Evolutionary conservation across 345 rosid genomes (phyloP), one percentile per base, ranked within the genome.

Genomic region (Hirschfeldia incana): DNA sequence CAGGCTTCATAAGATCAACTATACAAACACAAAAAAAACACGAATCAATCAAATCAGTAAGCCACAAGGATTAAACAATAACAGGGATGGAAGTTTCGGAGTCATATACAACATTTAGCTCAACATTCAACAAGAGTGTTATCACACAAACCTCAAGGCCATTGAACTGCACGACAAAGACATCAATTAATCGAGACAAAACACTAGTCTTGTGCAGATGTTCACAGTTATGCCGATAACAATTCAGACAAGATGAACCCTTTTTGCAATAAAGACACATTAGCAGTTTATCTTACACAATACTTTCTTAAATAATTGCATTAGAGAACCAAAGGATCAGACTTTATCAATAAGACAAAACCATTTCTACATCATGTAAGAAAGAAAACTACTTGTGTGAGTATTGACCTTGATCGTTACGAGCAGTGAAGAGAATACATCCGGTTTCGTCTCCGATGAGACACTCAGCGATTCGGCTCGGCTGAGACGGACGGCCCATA

Each of bases 351-450:
- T 12, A 57, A 1, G 12, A 65, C 6, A 15, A 3, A 1, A 33
- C 70, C 46, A 10, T 65, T 28, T 73, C 34, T 26, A 51, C 12
- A 61, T 60, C 64, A 42, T 49, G 12, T 17, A 37, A 59, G 2
- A 17, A 32, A 68, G 3, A 26, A 44, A 13, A 33, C 55, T 12
- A 46, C 3, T 10, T 70, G 3, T 11, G 16, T 11, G 11, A 63
- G 8, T 21, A 62, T 15, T 80, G 5, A 90, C 97, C 97, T 88
- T 92, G 95, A 3, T 90, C 95, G 76, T 90, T 89, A 29, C 97
- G 92, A 34, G 97, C 97, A n/a, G 97, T 92, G 92, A 92, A 92
- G 78, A 87, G 78, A 74, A 92, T 90, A 75, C 85, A 72, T 30
- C 86, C 97, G 8, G 95, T 89, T 39, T 89, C 91, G 34, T 92